Conservation (phyloP, 176 grass and related monocot genomes). For the Aechmea fasciata region DNA sequence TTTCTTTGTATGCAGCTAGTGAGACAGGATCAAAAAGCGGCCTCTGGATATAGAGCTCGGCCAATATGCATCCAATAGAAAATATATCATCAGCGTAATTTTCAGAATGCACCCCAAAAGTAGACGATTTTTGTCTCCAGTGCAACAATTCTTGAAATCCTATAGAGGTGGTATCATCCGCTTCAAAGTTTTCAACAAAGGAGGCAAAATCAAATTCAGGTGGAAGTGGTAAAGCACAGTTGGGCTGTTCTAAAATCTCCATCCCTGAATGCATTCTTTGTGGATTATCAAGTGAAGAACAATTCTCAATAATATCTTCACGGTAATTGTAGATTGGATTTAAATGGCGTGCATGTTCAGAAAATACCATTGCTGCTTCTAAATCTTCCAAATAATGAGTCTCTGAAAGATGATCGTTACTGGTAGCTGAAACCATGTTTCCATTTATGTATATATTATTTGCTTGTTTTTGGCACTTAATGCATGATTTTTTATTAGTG, state of each 20-base stretch:
- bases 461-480: constrained; percentile 33
- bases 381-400: constrained; percentile 48
- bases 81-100: constrained; percentile 60
- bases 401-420: constrained; percentile 26
- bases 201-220: constrained; percentile 54
- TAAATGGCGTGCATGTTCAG: constrained; percentile 49
- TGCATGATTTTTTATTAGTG: constrained; percentile 42
- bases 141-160: constrained; percentile 70
- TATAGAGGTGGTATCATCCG: constrained; percentile 38
- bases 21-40: constrained; percentile 72
- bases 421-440: constrained; percentile 15
- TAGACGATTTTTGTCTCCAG: constrained; percentile 51
- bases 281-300: constrained; percentile 24
- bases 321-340: constrained; percentile 55
- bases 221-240: constrained; percentile 12
- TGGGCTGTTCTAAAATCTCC: constrained; percentile 21
- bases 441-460: constrained; percentile 6
- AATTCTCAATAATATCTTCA: constrained; percentile 23
- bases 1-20: constrained; percentile 82
- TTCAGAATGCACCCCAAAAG: constrained; percentile 35
- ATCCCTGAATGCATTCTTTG: constrained; percentile 16
- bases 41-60: constrained; percentile 73
- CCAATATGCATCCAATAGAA: constrained; percentile 75
- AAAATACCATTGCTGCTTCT: constrained; percentile 66
- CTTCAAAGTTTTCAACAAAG: constrained; percentile 76